A percentile compares a stretch with the other conserved stretches of the same genome.
phyloP scores from a whole-genome alignment of 1,284 basidiomycete genomes.

The Rhodotorula sp. region DNA sequence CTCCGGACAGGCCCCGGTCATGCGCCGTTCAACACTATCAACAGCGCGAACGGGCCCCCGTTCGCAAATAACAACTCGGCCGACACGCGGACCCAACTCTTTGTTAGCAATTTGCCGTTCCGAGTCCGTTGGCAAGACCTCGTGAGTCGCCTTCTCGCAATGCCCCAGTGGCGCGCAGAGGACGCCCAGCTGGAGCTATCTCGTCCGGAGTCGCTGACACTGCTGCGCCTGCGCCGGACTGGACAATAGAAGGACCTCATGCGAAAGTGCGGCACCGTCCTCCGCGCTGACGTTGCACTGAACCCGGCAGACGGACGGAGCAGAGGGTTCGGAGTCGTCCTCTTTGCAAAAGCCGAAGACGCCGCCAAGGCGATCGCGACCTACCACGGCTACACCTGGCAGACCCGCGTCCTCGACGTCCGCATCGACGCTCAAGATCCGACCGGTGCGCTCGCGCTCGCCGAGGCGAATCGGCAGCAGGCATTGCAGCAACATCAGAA shows the following conservation, averaged over 20 bases:
- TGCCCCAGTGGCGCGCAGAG: constrained; percentile 11
- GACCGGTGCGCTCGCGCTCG: constrained; percentile 43
- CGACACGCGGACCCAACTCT: constrained; percentile 76
- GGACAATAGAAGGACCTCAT: constrained; percentile 46
- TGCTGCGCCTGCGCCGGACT: not conserved
- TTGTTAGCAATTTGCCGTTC: constrained; percentile 48
- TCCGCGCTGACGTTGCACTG: constrained; percentile 50
- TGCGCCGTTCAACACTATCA: not conserved
- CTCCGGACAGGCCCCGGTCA: not conserved
- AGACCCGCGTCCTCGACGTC: constrained; percentile 46
- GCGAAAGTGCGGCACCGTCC: constrained; percentile 50
- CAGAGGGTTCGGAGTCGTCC: constrained; percentile 52
- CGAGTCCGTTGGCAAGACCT: constrained; percentile 51
- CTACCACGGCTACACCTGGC: constrained; percentile 50
- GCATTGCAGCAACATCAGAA: constrained; percentile 26
- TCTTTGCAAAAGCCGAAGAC: constrained; percentile 49
- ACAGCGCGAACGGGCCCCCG: not conserved
- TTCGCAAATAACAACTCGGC: constrained; percentile 44
- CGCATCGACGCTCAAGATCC: constrained; percentile 46
- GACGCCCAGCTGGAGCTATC: no score
- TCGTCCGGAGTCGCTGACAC: not conserved
- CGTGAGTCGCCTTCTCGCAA: constrained; percentile 1
- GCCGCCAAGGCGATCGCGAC: constrained; percentile 49
- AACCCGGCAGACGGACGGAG: constrained; percentile 48
- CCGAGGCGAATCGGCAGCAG: constrained; percentile 42